These are phyloP conservation scores for Auricularia cornea DNA, from an alignment of 768 basidiomycete species.

Conservation along the genomic window DNA sequence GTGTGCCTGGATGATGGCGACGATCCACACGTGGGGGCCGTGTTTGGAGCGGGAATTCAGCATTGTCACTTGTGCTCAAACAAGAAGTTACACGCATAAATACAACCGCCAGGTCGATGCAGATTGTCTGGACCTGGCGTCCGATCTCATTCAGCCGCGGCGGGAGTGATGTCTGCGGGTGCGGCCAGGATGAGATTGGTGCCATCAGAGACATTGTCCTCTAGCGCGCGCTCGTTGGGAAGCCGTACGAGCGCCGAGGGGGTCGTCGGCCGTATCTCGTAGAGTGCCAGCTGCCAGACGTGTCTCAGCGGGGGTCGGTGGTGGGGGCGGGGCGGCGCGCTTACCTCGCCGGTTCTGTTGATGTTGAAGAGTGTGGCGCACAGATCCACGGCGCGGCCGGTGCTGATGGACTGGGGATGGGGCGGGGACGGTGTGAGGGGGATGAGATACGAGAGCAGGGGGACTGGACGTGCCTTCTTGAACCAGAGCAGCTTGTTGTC, in stretches of 20 bases:
- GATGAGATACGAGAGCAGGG: not conserved
- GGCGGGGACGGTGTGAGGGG: not conserved
- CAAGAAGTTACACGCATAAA: not conserved
- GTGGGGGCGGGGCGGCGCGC: not conserved
- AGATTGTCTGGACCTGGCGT: not conserved
- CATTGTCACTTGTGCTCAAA: not conserved
- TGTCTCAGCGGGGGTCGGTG: not conserved
- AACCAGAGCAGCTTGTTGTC: conserved; percentile 57
- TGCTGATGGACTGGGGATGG: not conserved
- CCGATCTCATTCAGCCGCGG: not conserved
- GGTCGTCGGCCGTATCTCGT: not conserved
- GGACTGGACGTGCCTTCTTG: conserved; percentile 43
- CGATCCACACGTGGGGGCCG: no score
- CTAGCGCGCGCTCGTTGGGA: not conserved
- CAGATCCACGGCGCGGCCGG: not conserved
- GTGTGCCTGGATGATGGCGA: no score
- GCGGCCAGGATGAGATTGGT: not conserved
- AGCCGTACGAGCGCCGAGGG: not conserved
- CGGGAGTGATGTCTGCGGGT: not conserved
- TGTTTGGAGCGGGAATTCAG: no score
- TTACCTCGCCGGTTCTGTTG: not conserved
- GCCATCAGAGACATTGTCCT: not conserved
- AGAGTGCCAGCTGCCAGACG: not conserved
- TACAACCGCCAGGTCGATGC: not conserved
- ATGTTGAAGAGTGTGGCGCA: not conserved